phyloP scores from a whole-genome alignment of 148 eudicot genomes.

The Dianthus caryophyllus region DNA sequence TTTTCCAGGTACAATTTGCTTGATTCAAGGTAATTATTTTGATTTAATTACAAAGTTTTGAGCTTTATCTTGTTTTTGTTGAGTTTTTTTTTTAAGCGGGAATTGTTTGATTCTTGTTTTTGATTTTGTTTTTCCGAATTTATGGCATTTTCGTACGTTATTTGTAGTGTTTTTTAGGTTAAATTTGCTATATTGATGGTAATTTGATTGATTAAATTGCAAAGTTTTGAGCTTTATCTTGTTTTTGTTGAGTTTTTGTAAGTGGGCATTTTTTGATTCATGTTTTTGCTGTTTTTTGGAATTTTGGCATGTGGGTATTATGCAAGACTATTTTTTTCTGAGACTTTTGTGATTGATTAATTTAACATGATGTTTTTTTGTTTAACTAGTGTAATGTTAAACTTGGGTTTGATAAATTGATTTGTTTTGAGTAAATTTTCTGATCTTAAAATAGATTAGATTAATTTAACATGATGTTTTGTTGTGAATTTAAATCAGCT shows the following conservation, averaged over 20 bases:
- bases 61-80: conserved; percentile 6
- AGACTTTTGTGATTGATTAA: not conserved
- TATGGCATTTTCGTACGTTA: too few relatives aligned
- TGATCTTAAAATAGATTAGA: conserved; percentile 26
- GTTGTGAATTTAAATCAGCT: conserved; percentile 20
- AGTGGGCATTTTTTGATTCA: conserved; percentile 1
- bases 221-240: conserved; percentile 7
- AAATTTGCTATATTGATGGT: too few relatives aligned
- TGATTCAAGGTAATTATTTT: not conserved
- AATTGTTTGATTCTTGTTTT: conserved; percentile 5
- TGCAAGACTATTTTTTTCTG: too few relatives aligned
- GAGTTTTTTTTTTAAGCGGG: not conserved
- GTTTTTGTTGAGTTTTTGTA: not conserved
- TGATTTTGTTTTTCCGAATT: not conserved
- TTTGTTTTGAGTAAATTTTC: conserved; percentile 19
- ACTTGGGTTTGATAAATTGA: not conserved
- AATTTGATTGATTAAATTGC: not conserved
- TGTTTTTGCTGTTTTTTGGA: conserved; percentile 3
- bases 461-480: too few relatives aligned
- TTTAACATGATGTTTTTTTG: conserved; percentile 5
- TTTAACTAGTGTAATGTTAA: not conserved
- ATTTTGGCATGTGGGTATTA: conserved; percentile 1
- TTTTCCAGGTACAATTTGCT: conserved; percentile 18
- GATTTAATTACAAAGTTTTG: not conserved
- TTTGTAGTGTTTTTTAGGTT: too few relatives aligned